These are phyloP conservation scores for Suillus subaureus DNA, from an alignment of 768 basidiomycete genomes.

Conservation along the genomic window DNA sequence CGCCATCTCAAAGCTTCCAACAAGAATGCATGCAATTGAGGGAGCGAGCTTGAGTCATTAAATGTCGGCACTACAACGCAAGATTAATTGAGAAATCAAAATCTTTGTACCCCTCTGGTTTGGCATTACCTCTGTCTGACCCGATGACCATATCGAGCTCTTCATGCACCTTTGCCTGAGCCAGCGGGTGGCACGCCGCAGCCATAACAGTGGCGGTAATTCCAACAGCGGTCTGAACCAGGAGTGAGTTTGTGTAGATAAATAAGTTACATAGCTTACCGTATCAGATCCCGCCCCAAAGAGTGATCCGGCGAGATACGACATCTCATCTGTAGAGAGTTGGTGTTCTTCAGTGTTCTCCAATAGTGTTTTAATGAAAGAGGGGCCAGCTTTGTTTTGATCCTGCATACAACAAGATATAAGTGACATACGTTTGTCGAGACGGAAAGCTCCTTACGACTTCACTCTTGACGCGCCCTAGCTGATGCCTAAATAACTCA, in stretches of 20 bases:
- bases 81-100: background rate
- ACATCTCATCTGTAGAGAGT: background rate
- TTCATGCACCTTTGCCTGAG: background rate
- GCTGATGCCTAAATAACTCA: conserved; percentile 48
- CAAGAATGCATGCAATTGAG: background rate
- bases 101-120: too few species aligned
- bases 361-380: background rate
- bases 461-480: conserved; percentile 41
- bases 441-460: conserved; percentile 31
- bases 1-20: background rate
- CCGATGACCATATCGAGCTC: background rate
- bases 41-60: background rate
- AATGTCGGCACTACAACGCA: background rate
- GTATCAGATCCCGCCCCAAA: background rate
- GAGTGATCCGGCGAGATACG: background rate
- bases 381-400: background rate
- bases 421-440: background rate
- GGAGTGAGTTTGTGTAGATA: background rate
- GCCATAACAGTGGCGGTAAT: background rate
- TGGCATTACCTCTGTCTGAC: background rate
- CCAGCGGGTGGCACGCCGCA: background rate
- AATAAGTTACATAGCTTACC: background rate
- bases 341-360: background rate
- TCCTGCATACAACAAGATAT: background rate
- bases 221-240: background rate